phyloP scores from a whole-genome alignment of 441 rosid species.

The Eruca vesicaria region DNA sequence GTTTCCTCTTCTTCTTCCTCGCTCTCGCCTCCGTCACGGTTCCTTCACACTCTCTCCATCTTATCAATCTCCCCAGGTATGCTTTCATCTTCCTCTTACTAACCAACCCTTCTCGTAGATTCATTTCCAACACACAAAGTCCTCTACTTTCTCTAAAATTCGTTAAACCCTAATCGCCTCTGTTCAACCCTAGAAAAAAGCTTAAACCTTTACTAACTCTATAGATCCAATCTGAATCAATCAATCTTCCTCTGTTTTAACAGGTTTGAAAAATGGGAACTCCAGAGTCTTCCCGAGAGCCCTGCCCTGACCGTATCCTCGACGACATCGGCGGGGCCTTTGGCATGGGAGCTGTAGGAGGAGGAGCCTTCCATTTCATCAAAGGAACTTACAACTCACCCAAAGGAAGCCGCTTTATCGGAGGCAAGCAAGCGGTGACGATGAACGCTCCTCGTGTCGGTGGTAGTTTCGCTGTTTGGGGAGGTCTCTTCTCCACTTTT shows the following conservation, averaged over 20 bases:
- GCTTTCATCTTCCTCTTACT: background rate
- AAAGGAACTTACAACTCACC: slow-evolving; percentile 65
- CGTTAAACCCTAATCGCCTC: slow-evolving; percentile 10
- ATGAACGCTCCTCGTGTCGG: slow-evolving; percentile 76
- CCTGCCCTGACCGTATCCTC: slow-evolving; percentile 77
- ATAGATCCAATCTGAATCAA: background rate
- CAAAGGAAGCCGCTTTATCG: slow-evolving; percentile 49
- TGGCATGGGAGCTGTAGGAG: slow-evolving; percentile 83
- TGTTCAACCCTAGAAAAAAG: background rate
- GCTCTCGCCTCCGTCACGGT: slow-evolving; percentile 13
- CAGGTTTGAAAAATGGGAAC: slow-evolving; percentile 29
- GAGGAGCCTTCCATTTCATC: slow-evolving; percentile 64
- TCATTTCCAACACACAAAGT: background rate
- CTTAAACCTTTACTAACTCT: background rate
- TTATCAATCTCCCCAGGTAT: slow-evolving; percentile 13
- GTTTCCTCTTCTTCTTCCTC: background rate
- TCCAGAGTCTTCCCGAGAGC: slow-evolving; percentile 71
- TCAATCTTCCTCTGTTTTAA: background rate
- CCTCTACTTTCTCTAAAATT: background rate
- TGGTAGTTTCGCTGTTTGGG: slow-evolving; percentile 79
- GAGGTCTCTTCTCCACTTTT: slow-evolving; percentile 72
- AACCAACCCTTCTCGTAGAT: background rate
- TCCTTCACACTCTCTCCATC: slow-evolving; percentile 8
- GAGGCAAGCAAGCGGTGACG: slow-evolving; percentile 59
- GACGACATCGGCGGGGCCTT: slow-evolving; percentile 79